A percentile compares a stretch with the other conserved stretches of the same genome.
Evolutionary conservation across 805 yeast genomes (phyloP).

Genomic region (Teunomyces atbi): DNA sequence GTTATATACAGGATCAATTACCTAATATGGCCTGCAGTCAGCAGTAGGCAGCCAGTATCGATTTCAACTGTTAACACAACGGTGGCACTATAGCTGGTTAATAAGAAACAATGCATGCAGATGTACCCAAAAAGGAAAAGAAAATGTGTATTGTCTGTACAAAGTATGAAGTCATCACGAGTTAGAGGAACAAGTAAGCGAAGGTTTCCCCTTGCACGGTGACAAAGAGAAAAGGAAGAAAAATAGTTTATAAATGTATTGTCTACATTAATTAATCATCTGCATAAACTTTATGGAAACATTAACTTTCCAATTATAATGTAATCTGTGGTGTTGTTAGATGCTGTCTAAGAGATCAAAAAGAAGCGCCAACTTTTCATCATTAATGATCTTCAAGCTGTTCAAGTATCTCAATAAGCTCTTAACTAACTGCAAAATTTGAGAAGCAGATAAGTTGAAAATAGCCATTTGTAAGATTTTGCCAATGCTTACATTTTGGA

Average conservation of each 20-base stretch:
- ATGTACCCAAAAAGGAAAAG: no score
- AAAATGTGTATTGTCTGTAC: no score
- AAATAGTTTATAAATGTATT: background rate
- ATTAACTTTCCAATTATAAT: no score
- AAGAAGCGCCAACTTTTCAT: conserved; percentile 26
- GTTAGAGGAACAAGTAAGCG: background rate
- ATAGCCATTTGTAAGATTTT: conserved; percentile 73
- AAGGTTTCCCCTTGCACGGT: background rate
- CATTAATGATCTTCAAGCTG: conserved; percentile 27
- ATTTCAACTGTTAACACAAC: background rate
- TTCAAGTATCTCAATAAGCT: conserved; percentile 56
- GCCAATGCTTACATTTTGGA: conserved; percentile 68
- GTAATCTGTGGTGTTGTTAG: background rate
- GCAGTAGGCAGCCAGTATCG: background rate
- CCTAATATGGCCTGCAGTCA: background rate
- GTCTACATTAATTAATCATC: background rate
- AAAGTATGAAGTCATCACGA: background rate
- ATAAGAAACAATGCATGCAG: no score
- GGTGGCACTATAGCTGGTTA: background rate
- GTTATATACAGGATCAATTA: background rate
- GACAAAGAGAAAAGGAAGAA: no score
- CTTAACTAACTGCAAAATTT: conserved; percentile 60
- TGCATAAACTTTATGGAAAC: background rate
- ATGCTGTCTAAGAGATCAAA: conserved; percentile 29
- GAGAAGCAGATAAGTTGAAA: conserved; percentile 62